These are phyloP conservation scores for Calonectria ilicicola DNA, from an alignment of 2,329 filamentous ascomycete genomes.

Conservation along the genomic window DNA sequence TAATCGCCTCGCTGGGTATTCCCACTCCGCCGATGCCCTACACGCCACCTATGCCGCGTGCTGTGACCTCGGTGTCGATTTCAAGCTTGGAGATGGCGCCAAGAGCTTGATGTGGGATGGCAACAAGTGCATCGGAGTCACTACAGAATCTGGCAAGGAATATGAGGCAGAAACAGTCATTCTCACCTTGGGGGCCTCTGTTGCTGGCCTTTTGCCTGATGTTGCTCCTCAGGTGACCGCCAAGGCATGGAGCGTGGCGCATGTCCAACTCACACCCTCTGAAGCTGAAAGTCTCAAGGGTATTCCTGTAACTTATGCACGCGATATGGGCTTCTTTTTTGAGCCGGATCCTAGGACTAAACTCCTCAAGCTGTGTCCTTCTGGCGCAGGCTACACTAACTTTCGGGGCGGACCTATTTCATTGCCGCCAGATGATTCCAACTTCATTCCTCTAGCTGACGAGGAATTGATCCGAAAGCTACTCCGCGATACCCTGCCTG, in stretches of 20 bases:
- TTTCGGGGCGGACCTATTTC: conserved; percentile 21
- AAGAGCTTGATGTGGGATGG: conserved; percentile 8
- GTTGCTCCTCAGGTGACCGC: conserved; percentile 63
- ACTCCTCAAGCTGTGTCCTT: conserved; percentile 69
- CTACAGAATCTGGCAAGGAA: conserved; percentile 16
- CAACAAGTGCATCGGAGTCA: conserved; percentile 9
- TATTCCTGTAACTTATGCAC: conserved; percentile 69
- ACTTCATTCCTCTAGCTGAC: conserved; percentile 65
- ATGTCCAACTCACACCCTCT: conserved; percentile 65
- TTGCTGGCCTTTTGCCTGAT: conserved; percentile 58
- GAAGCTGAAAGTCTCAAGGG: conserved; percentile 65
- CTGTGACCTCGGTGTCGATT: conserved; percentile 53
- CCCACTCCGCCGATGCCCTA: conserved; percentile 65
- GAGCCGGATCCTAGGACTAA: conserved; percentile 69
- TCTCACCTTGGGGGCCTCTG: conserved; percentile 63
- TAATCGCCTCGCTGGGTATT: conserved; percentile 67
- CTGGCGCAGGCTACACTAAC: conserved; percentile 67
- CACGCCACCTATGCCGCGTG: conserved; percentile 57
- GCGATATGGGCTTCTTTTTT: conserved; percentile 73
- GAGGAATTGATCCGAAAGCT: conserved; percentile 62
- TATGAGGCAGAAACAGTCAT: conserved; percentile 53
- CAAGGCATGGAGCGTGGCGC: conserved; percentile 68
- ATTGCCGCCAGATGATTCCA: conserved; percentile 36
- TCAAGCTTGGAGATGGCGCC: conserved; percentile 45
- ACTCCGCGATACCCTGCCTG: conserved; percentile 62